Conservation (phyloP, 169 alveolate genomes). For the Toxoplasma gondii region DNA sequence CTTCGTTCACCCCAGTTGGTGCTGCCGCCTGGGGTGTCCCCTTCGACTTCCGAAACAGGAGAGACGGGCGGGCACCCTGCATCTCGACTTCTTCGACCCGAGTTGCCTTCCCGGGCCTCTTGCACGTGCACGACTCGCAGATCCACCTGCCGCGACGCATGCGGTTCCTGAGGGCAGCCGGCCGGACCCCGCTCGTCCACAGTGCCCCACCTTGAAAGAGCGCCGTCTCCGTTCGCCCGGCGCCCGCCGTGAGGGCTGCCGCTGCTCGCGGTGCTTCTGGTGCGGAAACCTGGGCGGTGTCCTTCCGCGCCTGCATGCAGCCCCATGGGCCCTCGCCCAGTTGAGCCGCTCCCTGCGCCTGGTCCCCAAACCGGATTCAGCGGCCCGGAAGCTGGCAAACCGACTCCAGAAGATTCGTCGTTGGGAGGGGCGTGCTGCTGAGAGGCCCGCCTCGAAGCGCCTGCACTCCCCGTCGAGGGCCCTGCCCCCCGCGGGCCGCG, state of each 20-base stretch:
- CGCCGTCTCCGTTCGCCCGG: not conserved
- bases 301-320: not conserved
- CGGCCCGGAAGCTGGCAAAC: not conserved
- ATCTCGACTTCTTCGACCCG: too few relatives aligned
- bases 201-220: too few relatives aligned
- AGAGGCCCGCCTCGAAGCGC: not conserved
- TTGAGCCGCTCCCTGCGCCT: not conserved
- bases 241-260: not conserved
- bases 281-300: not conserved
- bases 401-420: not conserved
- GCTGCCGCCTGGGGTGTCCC: too few relatives aligned
- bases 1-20: too few relatives aligned
- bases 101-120: too few relatives aligned
- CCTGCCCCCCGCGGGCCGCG: not conserved
- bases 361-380: too few relatives aligned
- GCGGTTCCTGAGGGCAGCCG: too few relatives aligned
- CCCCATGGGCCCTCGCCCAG: not conserved
- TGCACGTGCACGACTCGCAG: too few relatives aligned
- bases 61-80: too few relatives aligned
- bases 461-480: not conserved
- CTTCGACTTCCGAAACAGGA: too few relatives aligned
- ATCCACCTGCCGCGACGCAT: too few relatives aligned
- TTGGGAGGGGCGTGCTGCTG: not conserved
- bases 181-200: too few relatives aligned
- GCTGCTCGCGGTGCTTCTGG: constrained; percentile 46